A percentile compares a stretch with the other conserved stretches of the same genome.
Conservation (phyloP, 164 flowering plant species). For the Stephania cephalantha region DNA sequence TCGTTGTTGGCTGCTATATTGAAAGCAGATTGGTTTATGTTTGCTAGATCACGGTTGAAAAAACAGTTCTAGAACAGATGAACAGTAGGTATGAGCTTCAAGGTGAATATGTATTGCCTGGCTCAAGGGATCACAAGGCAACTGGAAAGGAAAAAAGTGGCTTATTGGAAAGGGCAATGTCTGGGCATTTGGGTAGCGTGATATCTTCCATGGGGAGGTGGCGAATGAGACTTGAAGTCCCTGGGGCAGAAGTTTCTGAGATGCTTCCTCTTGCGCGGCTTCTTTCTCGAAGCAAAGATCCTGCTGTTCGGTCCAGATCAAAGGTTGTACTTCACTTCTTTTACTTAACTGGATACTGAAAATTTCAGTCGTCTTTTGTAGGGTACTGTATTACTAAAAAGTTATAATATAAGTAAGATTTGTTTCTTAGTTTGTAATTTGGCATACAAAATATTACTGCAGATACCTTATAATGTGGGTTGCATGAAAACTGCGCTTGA, state of each 20-base stretch:
- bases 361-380: background rate
- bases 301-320: conserved; percentile 92
- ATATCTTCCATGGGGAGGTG: conserved; percentile 99
- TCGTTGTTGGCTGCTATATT: background rate
- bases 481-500: conserved; percentile 2
- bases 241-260: conserved; percentile 91
- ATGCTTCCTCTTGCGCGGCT: conserved; percentile 99
- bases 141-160: conserved; percentile 51
- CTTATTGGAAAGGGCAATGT: conserved; percentile 65
- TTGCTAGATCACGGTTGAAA: conserved; percentile 82
- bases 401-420: background rate
- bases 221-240: conserved; percentile 98
- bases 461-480: background rate
- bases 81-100: conserved; percentile 92
- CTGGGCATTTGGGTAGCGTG: conserved; percentile 83
- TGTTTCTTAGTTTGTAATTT: background rate
- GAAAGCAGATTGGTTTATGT: background rate
- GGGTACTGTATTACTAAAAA: background rate
- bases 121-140: conserved; percentile 67
- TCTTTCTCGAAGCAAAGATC: conserved; percentile 93
- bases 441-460: conserved; percentile 2
- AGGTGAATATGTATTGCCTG: conserved; percentile 98
- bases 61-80: conserved; percentile 78
- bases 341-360: background rate
- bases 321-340: conserved; percentile 45